Conservation (phyloP, 2,329 filamentous ascomycete genomes). For the Phialocephala sp. region DNA sequence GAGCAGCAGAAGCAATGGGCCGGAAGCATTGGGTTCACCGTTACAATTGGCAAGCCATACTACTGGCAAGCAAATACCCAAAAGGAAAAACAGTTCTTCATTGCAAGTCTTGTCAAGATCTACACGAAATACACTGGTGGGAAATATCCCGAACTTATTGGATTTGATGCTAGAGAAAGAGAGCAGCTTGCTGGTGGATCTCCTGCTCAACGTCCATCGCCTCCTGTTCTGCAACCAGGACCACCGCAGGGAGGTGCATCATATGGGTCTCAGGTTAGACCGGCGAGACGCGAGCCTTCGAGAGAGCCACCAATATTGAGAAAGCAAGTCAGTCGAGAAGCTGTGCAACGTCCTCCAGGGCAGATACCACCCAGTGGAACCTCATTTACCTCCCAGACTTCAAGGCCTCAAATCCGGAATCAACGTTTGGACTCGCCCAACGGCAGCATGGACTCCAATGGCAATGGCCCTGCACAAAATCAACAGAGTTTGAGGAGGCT, state of each 20-base stretch:
- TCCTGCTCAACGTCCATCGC: constrained; percentile 31
- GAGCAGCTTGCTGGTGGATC: constrained; percentile 72
- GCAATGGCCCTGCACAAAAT: constrained; percentile 28
- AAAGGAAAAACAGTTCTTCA: constrained; percentile 99
- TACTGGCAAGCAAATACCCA: constrained; percentile 94
- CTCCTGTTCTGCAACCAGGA: constrained; percentile 29
- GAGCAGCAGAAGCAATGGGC: constrained; percentile 75
- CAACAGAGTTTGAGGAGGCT: constrained; percentile 38
- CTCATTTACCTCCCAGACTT: constrained; percentile 36
- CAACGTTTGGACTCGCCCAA: constrained; percentile 39
- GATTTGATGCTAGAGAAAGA: constrained; percentile 81
- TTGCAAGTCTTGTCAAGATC: constrained; percentile 94
- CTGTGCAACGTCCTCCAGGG: constrained; percentile 35
- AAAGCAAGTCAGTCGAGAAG: constrained; percentile 39
- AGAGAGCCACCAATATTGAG: constrained; percentile 35
- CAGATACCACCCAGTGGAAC: constrained; percentile 32
- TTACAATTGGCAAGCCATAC: constrained; percentile 91
- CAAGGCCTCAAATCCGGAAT: constrained; percentile 35
- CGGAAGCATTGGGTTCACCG: constrained; percentile 80
- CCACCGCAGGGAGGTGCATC: constrained; percentile 20
- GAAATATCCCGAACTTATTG: constrained; percentile 75
- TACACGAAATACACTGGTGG: constrained; percentile 96
- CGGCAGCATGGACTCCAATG: constrained; percentile 37
- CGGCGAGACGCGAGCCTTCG: constrained; percentile 35
- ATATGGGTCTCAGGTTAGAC: constrained; percentile 37